phyloP scores from a whole-genome alignment of 164 flowering plant species.

The Santalum album region DNA sequence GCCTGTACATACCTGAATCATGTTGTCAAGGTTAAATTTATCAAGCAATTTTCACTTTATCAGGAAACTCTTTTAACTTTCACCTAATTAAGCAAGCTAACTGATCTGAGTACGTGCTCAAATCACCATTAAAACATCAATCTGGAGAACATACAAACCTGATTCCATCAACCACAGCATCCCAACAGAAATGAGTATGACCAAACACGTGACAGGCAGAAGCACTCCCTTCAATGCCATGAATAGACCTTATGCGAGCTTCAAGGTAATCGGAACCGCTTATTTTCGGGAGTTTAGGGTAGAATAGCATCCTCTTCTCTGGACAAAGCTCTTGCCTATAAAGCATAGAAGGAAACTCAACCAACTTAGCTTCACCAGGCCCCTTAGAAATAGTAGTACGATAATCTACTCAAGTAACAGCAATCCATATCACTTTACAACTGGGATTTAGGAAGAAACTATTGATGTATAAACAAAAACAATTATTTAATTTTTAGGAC shows the following conservation, averaged over 20 bases:
- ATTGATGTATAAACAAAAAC: no score
- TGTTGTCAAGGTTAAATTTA: no score
- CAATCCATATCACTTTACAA: no score
- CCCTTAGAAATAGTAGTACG: background rate
- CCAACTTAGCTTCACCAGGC: background rate
- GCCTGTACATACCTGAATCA: constrained; percentile 72
- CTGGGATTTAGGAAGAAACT: no score
- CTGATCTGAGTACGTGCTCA: no score
- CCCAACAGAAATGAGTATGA: constrained; percentile 92
- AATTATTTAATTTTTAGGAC: no score
- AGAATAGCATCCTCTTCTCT: constrained; percentile 86
- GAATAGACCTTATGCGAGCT: constrained; percentile 58
- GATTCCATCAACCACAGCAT: constrained; percentile 67
- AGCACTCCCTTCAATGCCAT: constrained; percentile 32
- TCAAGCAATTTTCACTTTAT: no score
- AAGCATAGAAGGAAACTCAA: background rate
- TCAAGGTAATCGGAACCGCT: constrained; percentile 76
- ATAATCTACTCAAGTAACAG: no score
- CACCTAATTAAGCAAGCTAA: no score
- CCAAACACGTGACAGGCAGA: constrained; percentile 72
- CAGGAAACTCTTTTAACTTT: background rate
- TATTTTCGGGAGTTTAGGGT: constrained; percentile 77
- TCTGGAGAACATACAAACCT: constrained; percentile 25
- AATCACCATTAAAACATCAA: no score
- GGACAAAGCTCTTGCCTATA: constrained; percentile 83